Evolutionary conservation across 768 basidiomycete genomes (phyloP).

Genomic region (Pisolithus marmoratus): DNA sequence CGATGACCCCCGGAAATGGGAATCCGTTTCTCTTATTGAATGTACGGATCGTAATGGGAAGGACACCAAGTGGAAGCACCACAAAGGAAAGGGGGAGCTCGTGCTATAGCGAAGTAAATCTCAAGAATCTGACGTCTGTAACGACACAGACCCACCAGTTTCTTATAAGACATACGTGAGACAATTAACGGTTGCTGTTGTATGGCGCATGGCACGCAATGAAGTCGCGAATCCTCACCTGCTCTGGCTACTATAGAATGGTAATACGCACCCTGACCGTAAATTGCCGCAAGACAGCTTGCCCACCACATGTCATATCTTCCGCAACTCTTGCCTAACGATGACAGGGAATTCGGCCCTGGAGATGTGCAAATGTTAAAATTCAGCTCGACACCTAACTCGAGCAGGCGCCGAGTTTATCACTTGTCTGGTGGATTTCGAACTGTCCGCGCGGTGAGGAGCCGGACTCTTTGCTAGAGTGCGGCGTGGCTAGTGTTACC

Average conservation of each 20-base stretch:
- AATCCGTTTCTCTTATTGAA: conserved; percentile 35
- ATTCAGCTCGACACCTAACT: no score
- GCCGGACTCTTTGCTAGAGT: neutral
- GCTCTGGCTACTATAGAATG: no score
- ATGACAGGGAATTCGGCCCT: no score
- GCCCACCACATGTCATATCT: no score
- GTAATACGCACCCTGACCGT: no score
- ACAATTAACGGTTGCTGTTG: conserved; percentile 1
- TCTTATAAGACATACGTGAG: conserved; percentile 12
- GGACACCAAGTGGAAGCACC: conserved; percentile 11
- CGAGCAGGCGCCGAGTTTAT: neutral
- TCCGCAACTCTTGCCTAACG: no score
- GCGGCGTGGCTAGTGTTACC: no score
- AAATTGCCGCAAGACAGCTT: no score
- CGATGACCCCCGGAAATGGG: conserved; percentile 15
- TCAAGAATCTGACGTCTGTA: neutral
- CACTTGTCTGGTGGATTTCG: neutral
- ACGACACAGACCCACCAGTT: neutral
- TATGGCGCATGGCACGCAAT: conserved; percentile 3
- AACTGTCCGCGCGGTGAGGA: neutral
- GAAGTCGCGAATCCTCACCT: no score
- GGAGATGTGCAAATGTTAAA: no score
- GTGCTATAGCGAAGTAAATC: conserved; percentile 3
- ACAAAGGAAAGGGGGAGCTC: conserved; percentile 11
- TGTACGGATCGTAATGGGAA: conserved; percentile 17